A percentile compares a stretch with the other conserved stretches of the same genome.
Evolutionary conservation across 2,329 filamentous ascomycete genomes (phyloP).

Genomic region (Escovopsis weberi): DNA sequence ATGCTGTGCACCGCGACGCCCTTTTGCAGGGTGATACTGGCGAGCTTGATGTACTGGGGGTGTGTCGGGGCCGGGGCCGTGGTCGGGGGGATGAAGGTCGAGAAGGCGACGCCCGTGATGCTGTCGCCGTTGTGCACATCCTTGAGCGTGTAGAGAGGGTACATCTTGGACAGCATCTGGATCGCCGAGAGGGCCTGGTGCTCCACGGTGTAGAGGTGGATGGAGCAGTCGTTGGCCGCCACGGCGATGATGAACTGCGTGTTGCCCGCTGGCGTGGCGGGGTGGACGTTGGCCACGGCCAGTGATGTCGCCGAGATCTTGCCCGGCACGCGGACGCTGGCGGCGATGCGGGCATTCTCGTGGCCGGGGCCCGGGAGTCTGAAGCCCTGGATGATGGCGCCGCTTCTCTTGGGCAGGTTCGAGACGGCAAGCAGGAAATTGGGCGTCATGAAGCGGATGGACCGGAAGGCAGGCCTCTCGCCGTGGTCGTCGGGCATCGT

Average conservation of each 20-base stretch:
- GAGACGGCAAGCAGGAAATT: constrained; percentile 42
- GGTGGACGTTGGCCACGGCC: constrained; percentile 57
- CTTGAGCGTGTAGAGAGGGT: constrained; percentile 37
- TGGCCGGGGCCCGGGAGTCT: constrained; percentile 30
- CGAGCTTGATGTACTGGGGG: constrained; percentile 47
- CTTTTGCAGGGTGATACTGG: constrained; percentile 68
- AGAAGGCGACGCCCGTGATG: constrained; percentile 46
- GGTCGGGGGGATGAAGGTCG: constrained; percentile 40
- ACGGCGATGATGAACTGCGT: constrained; percentile 71
- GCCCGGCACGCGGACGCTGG: constrained; percentile 44
- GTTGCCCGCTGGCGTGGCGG: constrained; percentile 38
- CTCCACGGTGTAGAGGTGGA: constrained; percentile 65
- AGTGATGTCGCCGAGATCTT: constrained; percentile 62
- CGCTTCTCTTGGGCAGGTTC: constrained; percentile 44
- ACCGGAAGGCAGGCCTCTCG: constrained; percentile 37
- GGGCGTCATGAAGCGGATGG: constrained; percentile 43
- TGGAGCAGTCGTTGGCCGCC: constrained; percentile 64
- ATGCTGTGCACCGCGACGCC: constrained; percentile 69
- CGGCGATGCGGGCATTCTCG: constrained; percentile 32
- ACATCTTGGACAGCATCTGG: constrained; percentile 36
- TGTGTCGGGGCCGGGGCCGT: constrained; percentile 11
- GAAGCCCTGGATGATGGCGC: constrained; percentile 41
- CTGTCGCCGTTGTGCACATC: constrained; percentile 37
- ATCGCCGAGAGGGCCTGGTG: constrained; percentile 36
- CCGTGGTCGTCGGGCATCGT: constrained; percentile 35